Evolutionary conservation across 495 filamentous ascomycete species (phyloP).

Genomic region (Aspergillus olivimuriae): DNA sequence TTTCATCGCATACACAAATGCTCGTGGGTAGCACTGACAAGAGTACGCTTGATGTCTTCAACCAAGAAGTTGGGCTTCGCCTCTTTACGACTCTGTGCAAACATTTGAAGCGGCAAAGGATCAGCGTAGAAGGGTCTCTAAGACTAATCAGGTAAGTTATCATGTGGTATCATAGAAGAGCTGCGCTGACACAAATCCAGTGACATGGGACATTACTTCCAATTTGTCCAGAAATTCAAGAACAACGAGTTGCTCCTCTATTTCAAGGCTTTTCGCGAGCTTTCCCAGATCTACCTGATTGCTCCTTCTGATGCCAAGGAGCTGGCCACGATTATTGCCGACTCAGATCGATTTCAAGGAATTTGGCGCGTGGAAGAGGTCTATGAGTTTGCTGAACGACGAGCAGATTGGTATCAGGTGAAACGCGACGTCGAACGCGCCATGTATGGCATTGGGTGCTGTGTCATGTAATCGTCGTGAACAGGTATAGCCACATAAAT

Average conservation of each 20-base stretch:
- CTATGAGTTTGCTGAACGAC: constrained; percentile 89
- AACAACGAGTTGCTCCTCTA: constrained; percentile 81
- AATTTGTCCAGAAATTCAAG: constrained; percentile 71
- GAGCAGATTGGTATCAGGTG: constrained; percentile 91
- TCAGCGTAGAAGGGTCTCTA: constrained; percentile 83
- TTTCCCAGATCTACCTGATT: constrained; percentile 93
- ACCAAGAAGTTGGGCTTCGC: constrained; percentile 91
- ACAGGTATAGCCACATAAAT: too few species aligned
- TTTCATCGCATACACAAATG: constrained; percentile 84
- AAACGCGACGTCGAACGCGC: constrained; percentile 85
- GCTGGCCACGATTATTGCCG: constrained; percentile 89
- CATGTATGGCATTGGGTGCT: constrained; percentile 95
- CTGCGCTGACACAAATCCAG: constrained; percentile 30
- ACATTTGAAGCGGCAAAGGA: constrained; percentile 91
- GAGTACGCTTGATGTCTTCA: constrained; percentile 96
- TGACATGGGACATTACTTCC: constrained; percentile 91
- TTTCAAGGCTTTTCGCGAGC: constrained; percentile 85
- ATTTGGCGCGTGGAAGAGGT: constrained; percentile 95
- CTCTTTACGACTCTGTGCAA: constrained; percentile 89
- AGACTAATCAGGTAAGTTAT: constrained; percentile 70
- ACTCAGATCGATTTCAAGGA: constrained; percentile 80
- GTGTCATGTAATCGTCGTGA: constrained; percentile 83
- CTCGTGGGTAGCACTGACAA: constrained; percentile 91
- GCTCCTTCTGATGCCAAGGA: constrained; percentile 85
- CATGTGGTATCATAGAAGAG: background rate